phyloP scores from a whole-genome alignment of 805 yeast species.

The Crinitomyces ghanaensis region DNA sequence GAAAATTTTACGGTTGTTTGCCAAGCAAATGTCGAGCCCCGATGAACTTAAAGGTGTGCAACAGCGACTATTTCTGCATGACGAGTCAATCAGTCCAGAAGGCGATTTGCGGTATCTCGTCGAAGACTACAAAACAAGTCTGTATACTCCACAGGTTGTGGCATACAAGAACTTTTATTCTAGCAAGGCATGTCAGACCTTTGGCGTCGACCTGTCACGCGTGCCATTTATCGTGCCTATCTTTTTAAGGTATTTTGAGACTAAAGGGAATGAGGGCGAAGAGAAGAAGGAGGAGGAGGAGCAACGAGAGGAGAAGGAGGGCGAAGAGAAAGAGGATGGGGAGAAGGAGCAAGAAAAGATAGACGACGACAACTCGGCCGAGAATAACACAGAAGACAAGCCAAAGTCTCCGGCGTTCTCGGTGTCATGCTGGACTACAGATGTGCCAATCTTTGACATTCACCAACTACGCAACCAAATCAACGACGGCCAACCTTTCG shows the following conservation, averaged over 20 bases:
- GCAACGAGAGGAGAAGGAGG: background rate
- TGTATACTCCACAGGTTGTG: constrained; percentile 56
- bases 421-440: constrained; percentile 39
- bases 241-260: constrained; percentile 39
- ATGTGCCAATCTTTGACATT: constrained; percentile 42
- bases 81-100: constrained; percentile 50
- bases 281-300: constrained; percentile 12
- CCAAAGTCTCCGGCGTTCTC: too few species aligned
- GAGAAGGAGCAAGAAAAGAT: constrained; percentile 2
- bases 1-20: constrained; percentile 52
- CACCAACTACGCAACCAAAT: constrained; percentile 44
- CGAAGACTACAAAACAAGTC: constrained; percentile 56
- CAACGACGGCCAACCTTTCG: constrained; percentile 24
- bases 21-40: constrained; percentile 38
- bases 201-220: constrained; percentile 62
- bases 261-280: too few species aligned
- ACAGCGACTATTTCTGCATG: constrained; percentile 10
- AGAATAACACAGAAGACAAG: constrained; percentile 5
- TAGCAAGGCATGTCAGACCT: constrained; percentile 45
- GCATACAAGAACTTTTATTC: constrained; percentile 65
- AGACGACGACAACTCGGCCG: too few species aligned
- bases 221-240: constrained; percentile 55
- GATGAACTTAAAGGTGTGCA: constrained; percentile 17
- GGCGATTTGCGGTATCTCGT: constrained; percentile 51
- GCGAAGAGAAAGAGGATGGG: constrained; percentile 6